Conservation (phyloP, 768 basidiomycete genomes). For the Panellus pusillus region DNA sequence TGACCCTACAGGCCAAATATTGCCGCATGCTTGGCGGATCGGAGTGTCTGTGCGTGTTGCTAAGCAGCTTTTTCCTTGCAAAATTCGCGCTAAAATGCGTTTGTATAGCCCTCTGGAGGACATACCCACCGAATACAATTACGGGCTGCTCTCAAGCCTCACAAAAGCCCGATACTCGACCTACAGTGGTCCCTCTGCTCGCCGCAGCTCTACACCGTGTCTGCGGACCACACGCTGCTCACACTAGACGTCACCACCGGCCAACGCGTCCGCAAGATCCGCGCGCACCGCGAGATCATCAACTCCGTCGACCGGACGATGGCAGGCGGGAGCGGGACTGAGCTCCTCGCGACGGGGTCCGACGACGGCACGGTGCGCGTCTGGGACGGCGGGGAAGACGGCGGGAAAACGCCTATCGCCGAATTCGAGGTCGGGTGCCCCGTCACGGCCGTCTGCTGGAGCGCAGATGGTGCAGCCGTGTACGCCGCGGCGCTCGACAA, state of each 20-base stretch:
- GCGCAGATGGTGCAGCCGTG: constrained; percentile 83
- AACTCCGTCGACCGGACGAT: constrained; percentile 89
- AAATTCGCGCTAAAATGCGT: neutral
- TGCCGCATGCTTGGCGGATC: constrained; percentile 89
- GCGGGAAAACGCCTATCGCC: constrained; percentile 68
- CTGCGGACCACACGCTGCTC: constrained; percentile 83
- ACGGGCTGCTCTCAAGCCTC: constrained; percentile 76
- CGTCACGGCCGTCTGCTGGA: constrained; percentile 91
- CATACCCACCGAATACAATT: constrained; percentile 92
- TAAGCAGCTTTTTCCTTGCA: neutral
- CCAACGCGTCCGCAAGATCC: constrained; percentile 74
- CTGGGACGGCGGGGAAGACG: constrained; percentile 87
- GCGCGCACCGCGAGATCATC: constrained; percentile 89
- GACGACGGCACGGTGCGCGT: constrained; percentile 81
- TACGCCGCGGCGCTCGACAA: constrained; percentile 94
- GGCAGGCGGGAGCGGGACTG: no score
- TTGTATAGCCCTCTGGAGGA: constrained; percentile 68
- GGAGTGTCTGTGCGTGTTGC: constrained; percentile 85
- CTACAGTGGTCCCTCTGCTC: constrained; percentile 85
- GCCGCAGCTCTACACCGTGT: constrained; percentile 75
- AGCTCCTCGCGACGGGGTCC: no score
- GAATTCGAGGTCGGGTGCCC: constrained; percentile 87
- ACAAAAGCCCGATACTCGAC: constrained; percentile 91
- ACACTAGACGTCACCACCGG: constrained; percentile 84
- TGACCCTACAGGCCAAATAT: constrained; percentile 90